These are phyloP conservation scores for Wickerhamomyces canadensis DNA, from an alignment of 805 yeast genomes.

Conservation along the genomic window DNA sequence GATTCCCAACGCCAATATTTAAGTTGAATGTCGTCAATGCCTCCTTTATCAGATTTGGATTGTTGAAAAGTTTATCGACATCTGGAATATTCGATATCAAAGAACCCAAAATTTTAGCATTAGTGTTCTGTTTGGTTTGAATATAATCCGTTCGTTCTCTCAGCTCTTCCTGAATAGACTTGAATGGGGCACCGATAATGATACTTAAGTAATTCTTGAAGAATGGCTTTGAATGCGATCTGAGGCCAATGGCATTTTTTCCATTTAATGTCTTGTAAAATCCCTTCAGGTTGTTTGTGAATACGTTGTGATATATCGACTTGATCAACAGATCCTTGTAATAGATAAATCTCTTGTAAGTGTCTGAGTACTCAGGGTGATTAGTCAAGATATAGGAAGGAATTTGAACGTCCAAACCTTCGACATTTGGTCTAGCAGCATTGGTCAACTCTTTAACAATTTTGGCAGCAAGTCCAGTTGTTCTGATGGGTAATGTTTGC, in stretches of 20 bases:
- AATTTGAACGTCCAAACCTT: constrained; percentile 4
- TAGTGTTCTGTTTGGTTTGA: constrained; percentile 22
- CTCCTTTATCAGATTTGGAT: not conserved
- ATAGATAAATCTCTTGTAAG: constrained; percentile 9
- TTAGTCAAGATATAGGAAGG: constrained; percentile 5
- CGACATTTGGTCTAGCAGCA: constrained; percentile 9
- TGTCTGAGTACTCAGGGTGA: constrained; percentile 7
- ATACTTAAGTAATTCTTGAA: constrained; percentile 21
- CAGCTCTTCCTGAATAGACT: constrained; percentile 27
- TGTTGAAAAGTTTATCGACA: constrained; percentile 8
- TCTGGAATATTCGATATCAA: constrained; percentile 29
- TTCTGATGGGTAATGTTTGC: constrained; percentile 33
- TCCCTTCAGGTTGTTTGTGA: constrained; percentile 14
- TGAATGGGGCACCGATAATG: constrained; percentile 32
- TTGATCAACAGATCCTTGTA: constrained; percentile 8
- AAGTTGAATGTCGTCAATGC: not conserved
- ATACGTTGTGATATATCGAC: constrained; percentile 15
- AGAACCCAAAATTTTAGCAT: constrained; percentile 32
- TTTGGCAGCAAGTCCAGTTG: constrained; percentile 8
- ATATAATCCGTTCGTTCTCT: constrained; percentile 16
- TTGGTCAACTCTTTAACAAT: constrained; percentile 24
- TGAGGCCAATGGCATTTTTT: constrained; percentile 18
- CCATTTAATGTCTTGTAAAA: constrained; percentile 15
- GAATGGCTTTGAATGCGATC: constrained; percentile 2
- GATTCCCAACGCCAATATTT: no score